Conservation (phyloP, 331 rosid genomes). For the Spiraea crenata region DNA sequence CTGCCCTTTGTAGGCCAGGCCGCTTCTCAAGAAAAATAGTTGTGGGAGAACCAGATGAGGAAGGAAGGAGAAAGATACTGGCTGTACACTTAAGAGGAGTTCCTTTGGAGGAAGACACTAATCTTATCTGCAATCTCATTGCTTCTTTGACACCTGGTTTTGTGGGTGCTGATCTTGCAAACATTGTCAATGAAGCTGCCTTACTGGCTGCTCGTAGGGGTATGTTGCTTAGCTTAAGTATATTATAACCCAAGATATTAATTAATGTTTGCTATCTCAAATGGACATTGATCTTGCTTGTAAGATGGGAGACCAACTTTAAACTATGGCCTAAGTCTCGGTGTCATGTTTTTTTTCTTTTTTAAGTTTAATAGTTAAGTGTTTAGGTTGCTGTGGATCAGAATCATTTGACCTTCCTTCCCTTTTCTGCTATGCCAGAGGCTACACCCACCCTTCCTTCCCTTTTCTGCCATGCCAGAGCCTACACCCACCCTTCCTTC, state of each 20-base stretch:
- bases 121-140: slow-evolving; percentile 64
- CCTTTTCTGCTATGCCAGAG: not conserved
- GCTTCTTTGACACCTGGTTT: slow-evolving; percentile 84
- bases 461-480: not conserved
- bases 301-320: not conserved
- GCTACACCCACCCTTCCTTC: not conserved
- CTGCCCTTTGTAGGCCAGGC: slow-evolving; percentile 93
- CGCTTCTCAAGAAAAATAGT: slow-evolving; percentile 92
- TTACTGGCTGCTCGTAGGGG: slow-evolving; percentile 97
- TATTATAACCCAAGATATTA: slow-evolving; percentile 13
- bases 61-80: slow-evolving; percentile 88
- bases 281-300: not conserved
- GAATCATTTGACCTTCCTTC: not conserved
- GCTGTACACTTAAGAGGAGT: slow-evolving; percentile 92
- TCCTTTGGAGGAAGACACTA: slow-evolving; percentile 77
- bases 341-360: not conserved
- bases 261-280: slow-evolving; percentile 2
- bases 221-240: slow-evolving; percentile 25
- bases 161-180: slow-evolving; percentile 96
- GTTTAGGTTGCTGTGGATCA: not conserved
- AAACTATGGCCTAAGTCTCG: not conserved
- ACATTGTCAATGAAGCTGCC: slow-evolving; percentile 85
- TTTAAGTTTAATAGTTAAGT: not conserved
- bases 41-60: slow-evolving; percentile 93
- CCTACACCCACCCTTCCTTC: not conserved